Percentiles rank a stretch among this genome's conserved stretches.
These are phyloP conservation scores for Royoungia palumana DNA, from an alignment of 768 basidiomycete genomes.

Conservation along the genomic window DNA sequence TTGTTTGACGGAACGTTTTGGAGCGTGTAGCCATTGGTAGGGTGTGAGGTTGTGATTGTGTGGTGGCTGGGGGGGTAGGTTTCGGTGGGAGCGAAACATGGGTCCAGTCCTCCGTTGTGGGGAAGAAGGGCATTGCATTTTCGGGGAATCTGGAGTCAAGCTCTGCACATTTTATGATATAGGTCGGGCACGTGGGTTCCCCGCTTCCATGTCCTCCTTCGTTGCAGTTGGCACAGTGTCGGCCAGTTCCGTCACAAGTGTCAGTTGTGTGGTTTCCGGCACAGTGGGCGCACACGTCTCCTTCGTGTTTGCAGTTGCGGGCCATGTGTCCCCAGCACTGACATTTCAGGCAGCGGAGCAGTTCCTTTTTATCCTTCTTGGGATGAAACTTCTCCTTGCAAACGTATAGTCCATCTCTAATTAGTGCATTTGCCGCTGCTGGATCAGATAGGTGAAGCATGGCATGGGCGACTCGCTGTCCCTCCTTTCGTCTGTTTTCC, in stretches of 20 bases:
- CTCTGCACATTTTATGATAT: not conserved
- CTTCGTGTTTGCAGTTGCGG: not conserved
- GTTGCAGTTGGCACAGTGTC: not conserved
- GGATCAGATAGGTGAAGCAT: too few relatives aligned
- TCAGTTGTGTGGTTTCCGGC: too few relatives aligned
- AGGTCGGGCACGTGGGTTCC: not conserved
- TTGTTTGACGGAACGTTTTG: not conserved
- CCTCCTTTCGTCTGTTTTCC: too few relatives aligned
- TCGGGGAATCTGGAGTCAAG: constrained; percentile 7
- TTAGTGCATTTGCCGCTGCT: not conserved
- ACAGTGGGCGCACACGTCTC: not conserved
- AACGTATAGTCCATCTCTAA: not conserved
- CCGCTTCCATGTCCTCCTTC: not conserved
- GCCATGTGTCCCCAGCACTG: not conserved
- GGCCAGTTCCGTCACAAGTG: too few relatives aligned
- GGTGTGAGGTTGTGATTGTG: not conserved
- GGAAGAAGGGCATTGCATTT: constrained; percentile 18
- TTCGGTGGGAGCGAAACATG: not conserved
- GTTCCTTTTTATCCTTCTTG: not conserved
- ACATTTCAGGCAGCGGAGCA: not conserved
- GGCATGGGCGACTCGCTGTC: too few relatives aligned
- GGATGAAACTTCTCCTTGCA: not conserved
- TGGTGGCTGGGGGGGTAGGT: not conserved
- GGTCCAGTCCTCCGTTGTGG: constrained; percentile 14
- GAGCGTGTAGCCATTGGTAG: too few relatives aligned